Conservation (phyloP, 2,329 filamentous ascomycete genomes). For the Sporothrix globosa region DNA sequence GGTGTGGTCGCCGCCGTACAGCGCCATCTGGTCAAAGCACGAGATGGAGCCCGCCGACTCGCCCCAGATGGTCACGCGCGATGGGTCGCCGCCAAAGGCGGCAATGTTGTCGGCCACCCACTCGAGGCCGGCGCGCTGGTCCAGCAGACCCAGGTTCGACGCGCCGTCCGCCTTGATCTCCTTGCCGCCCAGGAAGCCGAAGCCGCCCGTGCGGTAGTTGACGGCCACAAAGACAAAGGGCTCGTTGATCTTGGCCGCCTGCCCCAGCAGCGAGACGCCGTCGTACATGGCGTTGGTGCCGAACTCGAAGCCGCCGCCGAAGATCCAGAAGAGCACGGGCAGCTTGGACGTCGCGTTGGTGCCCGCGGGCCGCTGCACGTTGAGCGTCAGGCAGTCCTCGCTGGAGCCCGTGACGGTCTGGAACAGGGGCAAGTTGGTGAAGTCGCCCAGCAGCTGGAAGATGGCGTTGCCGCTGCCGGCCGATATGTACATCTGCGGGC, state of each 20-base stretch:
- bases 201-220: slow-evolving; percentile 76
- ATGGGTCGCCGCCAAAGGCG: slow-evolving; percentile 76
- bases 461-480: slow-evolving; percentile 51
- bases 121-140: slow-evolving; percentile 71
- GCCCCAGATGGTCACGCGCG: slow-evolving; percentile 80
- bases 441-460: slow-evolving; percentile 51
- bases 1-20: slow-evolving; percentile 69
- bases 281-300: slow-evolving; percentile 59
- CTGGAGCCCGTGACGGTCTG: slow-evolving; percentile 56
- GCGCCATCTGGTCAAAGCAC: slow-evolving; percentile 73
- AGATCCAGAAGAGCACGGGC: slow-evolving; percentile 73
- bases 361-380: slow-evolving; percentile 62
- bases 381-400: slow-evolving; percentile 68
- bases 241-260: slow-evolving; percentile 55
- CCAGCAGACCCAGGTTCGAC: slow-evolving; percentile 70
- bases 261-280: slow-evolving; percentile 50
- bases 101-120: slow-evolving; percentile 80
- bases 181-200: slow-evolving; percentile 72
- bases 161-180: slow-evolving; percentile 69
- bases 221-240: slow-evolving; percentile 75
- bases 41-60: slow-evolving; percentile 73
- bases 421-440: slow-evolving; percentile 54
- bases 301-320: slow-evolving; percentile 66
- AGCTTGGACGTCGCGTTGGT: slow-evolving; percentile 59
- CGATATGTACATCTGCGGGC: slow-evolving; percentile 71